Evolutionary conservation across 2,329 filamentous ascomycete genomes (phyloP), one percentile per base, ranked within the genome.

Genomic region (Claviceps quebecensis): DNA sequence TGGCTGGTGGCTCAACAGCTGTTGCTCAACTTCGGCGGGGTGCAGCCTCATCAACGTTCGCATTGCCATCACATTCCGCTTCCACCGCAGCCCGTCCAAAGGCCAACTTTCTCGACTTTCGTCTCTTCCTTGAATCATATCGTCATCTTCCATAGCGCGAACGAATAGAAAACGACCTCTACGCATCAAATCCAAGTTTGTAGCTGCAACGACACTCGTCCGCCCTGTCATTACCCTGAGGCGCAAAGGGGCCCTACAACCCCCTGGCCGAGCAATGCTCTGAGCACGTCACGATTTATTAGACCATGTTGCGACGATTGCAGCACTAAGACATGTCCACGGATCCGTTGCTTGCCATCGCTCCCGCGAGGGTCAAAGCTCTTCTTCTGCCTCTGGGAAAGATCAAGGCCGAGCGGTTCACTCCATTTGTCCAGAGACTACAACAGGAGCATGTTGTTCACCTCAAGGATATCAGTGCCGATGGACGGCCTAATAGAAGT

Each of bases 301-400:
- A 55, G 61, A 63, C 55, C 55, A 66, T 65, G 64, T 59, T 66
- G 60, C 49, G 62, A 56, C 51, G 56, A 56, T 57, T 59, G 53
- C 67, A 65, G 64, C 72, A 75, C 71, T 68, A 75, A 84, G 71
- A 65, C 17, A 95, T 95, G 89, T 84, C 80, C 72, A 77, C 86
- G 71, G 91, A 96, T 74, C 83, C 87, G 68, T 80, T 95, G 67
- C 86, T 90, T 67, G 89, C 91, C 69, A 82, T 90, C 72, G 86
- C 90, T 69, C 89, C 89, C 65, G 91, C 89, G 72, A 86, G 87
- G 76, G 81, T 97, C 64, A 86, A 87, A 72, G 87, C 85, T 56
- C 79, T 96, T 60, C 78, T 95, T 54, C 74, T 97, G 55, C 93
- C 93, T 51, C 76, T 95, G 58, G 91, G 91, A 50, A 84, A 80